A percentile compares a stretch with the other conserved stretches of the same genome.
These are phyloP conservation scores for Starmerella asiatica DNA, from an alignment of 805 yeast genomes.

Conservation along the genomic window DNA sequence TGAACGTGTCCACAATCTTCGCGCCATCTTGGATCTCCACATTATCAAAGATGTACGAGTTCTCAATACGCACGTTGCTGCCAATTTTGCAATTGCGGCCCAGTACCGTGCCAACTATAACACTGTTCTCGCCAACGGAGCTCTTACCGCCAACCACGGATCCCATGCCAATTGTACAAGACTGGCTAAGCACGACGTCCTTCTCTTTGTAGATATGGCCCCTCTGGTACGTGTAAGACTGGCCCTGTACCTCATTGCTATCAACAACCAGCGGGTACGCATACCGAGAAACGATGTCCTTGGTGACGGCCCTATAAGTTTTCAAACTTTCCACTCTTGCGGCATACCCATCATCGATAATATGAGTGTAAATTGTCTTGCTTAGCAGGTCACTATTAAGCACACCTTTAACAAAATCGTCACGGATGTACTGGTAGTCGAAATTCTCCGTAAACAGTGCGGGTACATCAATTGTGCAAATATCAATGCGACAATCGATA, in stretches of 20 bases:
- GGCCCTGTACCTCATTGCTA: slow-evolving; percentile 46
- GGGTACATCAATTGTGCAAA: slow-evolving; percentile 88
- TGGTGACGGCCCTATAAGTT: slow-evolving; percentile 81
- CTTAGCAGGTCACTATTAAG: slow-evolving; percentile 79
- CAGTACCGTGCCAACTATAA: slow-evolving; percentile 55
- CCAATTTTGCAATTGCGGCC: slow-evolving; percentile 85
- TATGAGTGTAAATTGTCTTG: slow-evolving; percentile 79
- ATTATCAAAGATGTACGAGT: slow-evolving; percentile 82
- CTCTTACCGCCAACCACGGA: slow-evolving; percentile 74
- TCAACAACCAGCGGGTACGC: slow-evolving; percentile 87
- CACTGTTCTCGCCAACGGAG: slow-evolving; percentile 60
- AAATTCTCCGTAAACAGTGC: slow-evolving; percentile 92
- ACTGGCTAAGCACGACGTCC: slow-evolving; percentile 79
- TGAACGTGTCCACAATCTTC: slow-evolving; percentile 45
- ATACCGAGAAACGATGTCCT: slow-evolving; percentile 84
- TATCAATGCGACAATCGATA: slow-evolving; percentile 92
- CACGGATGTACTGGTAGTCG: slow-evolving; percentile 76
- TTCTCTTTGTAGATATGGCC: slow-evolving; percentile 83
- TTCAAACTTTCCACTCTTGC: slow-evolving; percentile 93
- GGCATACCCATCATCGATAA: slow-evolving; percentile 68
- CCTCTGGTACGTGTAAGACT: slow-evolving; percentile 64
- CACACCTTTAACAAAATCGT: slow-evolving; percentile 83
- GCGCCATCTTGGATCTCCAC: slow-evolving; percentile 56
- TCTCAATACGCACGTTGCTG: slow-evolving; percentile 50
- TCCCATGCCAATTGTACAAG: slow-evolving; percentile 63